phyloP scores from a whole-genome alignment of 352 stramenopile genomes.

The Phytophthora europaea region DNA sequence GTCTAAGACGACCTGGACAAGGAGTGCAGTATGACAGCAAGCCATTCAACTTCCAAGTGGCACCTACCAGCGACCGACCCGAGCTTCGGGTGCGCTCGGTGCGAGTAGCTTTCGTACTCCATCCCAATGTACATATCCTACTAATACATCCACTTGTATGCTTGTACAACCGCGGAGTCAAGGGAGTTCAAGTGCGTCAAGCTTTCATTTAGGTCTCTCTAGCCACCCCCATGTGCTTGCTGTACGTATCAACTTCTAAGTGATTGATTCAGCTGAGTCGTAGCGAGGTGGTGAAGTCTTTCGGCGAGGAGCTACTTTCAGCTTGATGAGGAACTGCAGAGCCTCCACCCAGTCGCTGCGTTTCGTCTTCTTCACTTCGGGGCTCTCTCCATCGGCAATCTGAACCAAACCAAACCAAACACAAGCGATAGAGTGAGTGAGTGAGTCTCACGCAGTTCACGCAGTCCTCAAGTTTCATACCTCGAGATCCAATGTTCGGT shows the following conservation, averaged over 20 bases:
- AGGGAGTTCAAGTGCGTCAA: constrained; percentile 4
- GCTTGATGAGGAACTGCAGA: constrained; percentile 77
- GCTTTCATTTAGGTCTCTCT: neutral
- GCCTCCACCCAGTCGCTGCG: constrained; percentile 76
- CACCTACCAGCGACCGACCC: constrained; percentile 27
- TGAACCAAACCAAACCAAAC: constrained; percentile 25
- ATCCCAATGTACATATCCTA: constrained; percentile 28
- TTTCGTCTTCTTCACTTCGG: constrained; percentile 70
- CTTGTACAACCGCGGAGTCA: neutral
- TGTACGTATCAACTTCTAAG: neutral
- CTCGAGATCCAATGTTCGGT: constrained; percentile 78
- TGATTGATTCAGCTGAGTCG: constrained; percentile 12
- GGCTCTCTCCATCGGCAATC: constrained; percentile 72
- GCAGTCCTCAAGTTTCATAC: constrained; percentile 23
- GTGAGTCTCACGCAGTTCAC: neutral
- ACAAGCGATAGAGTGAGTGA: neutral
- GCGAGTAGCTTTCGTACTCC: constrained; percentile 33
- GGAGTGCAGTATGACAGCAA: constrained; percentile 39
- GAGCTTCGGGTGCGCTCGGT: constrained; percentile 17
- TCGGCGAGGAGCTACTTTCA: constrained; percentile 46
- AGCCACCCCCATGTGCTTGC: too few relatives aligned
- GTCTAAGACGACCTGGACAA: constrained; percentile 24
- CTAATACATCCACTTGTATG: constrained; percentile 1
- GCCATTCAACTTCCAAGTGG: constrained; percentile 25
- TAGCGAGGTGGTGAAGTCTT: constrained; percentile 9